Evolutionary conservation across 768 basidiomycete genomes (phyloP), one percentile per base, ranked within the genome.

Genomic region (Hortiboletus campestris): DNA sequence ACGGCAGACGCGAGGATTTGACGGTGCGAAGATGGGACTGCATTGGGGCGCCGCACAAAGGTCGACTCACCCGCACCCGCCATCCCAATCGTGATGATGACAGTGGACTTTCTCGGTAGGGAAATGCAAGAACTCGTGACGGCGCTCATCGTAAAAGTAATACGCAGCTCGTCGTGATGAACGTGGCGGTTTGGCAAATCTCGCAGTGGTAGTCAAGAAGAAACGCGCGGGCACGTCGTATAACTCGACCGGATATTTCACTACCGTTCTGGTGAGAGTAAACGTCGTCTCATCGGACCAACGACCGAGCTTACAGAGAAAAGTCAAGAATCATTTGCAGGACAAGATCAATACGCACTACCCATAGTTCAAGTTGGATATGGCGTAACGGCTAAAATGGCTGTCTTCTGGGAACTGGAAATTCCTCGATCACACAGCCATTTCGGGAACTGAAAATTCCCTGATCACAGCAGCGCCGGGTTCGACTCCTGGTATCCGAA

Each of bases 41-140:
- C 25, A 71, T 96, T 98, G 53, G 98, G 86, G 34, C 93, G 84
- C 63, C 97, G 93, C 19, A 99, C 91, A 68, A 99, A 91, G 3
- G 96, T 98, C 7, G 97, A 98, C 77, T 98, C 98, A 57, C 96
- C 96, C 3, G 92, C 92, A 5, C 95, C 95, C 0, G 94, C 94
- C 93, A 96, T 96, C 20, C 94, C 94, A 57, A 97, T 95, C 40
- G 90, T 87, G 61, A 97, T 86, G 50, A 97, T 91, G 6, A 89
- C 85, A 9, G 86, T 80, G 1, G 94, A 91, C 65, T 91, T 84
- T 73, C 67, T 66, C 22, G 50, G 43, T 29, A 39, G 63, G 10
- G 57, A 64, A 36, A 50, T 32, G 3, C 49, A 39, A 20, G 49
- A 38, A 38, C 46, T 59, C 7, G 66, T 35, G 16, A 71, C 51